Base-by-base conservation (phyloP, 192 early-diverging fungal species). In the Chytriomyces sp. region DNA sequence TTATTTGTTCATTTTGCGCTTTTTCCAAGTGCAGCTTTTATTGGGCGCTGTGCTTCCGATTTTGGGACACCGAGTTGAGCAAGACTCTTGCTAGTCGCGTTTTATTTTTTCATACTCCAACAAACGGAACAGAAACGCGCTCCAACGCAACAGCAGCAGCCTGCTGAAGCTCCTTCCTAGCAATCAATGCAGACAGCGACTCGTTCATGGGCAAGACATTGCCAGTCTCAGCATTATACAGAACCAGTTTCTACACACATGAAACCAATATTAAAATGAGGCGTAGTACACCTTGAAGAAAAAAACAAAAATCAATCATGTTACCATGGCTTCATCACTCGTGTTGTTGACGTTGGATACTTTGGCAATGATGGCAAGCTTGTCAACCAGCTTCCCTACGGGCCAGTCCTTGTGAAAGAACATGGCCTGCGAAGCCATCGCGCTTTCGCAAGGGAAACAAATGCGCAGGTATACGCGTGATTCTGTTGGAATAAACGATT, bases 361-460 rank as follows among this genome's bases (percentile, higher is more conserved):
- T 24, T 50, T 57, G 13, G 23, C 76, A 35, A 45, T n/a, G 0
- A n/a, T 44, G 4, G 76, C 76, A 18, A 69, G 43, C 59, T 61
- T 68, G 50, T 77, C 76, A 1, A 77, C 45, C 13, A 77, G 23
- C 49, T 69, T 68, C 23, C 76, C 76, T 7, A 77, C 76, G 24
- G 50, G 66, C 76, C 76, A 77, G 26, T 77, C 76, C 60, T 77
- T 77, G 59, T 77, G 65, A 45, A 77, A 77, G 61, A 44, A 77
- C 46, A 77, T 50, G 10, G 64, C 16, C 44, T 48, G 35, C 6
- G 64, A 68, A 6, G 68, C 67, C 28, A 46, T 8, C 7, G 20
- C 35, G 7, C 53, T 26, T 69, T 77, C 76, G 20, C 43, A 8
- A 8, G 76, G 76, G 67, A 77, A 69, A 61, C 69, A 24, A 45